Evolutionary conservation across 495 filamentous ascomycete genomes (phyloP), one percentile per base, ranked within the genome.

Genomic region (Talaromyces stipitatus): DNA sequence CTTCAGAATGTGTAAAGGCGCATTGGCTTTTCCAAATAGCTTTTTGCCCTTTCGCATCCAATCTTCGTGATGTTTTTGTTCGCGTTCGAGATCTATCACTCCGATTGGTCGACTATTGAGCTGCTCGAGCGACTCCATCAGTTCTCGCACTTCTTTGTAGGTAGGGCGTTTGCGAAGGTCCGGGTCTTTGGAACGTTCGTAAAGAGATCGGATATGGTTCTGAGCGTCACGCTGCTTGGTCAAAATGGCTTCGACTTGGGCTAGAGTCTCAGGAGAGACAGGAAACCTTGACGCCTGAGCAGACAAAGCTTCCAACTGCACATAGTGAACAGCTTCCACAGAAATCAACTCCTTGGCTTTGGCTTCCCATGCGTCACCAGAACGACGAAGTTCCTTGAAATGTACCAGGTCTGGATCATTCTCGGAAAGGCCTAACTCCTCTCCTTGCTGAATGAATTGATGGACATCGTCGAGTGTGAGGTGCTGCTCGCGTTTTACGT

Each of bases 1-100:
- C 58, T 89, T 89, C 24, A 99, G 73, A 59, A 99, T 99, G 64
- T 97, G 94, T 27, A 99, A 71, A 10, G 94, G 94, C 3, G 94
- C 94, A 68, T 99, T 99, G 2, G 95, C 92, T 71, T 99, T 99
- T 33, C 95, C 95, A 62, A 99, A 99, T 0, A 99, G 74, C 72
- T 97, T 97, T 73, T 99, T 99, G 27, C 94, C 94, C 62, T 91
- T 89, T 41, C 94, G 78, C 94, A 99, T 99, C 94, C 94, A 99
- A 67, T 99, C 95, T 63, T 97, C 94, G 62, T 99, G 94, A 11
- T 90, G 85, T 66, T 92, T 95, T 68, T 95, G 89, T 66, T 97
- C 90, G 61, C 90, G 90, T 65, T 99, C 94, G 22, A 99, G 78
- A 67, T 99, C 94, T 46, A 95, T 78, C 0, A 92, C 95, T 4